These are phyloP conservation scores for Epichloe sibirici DNA, from an alignment of 2,329 filamentous ascomycete genomes.

Conservation along the genomic window DNA sequence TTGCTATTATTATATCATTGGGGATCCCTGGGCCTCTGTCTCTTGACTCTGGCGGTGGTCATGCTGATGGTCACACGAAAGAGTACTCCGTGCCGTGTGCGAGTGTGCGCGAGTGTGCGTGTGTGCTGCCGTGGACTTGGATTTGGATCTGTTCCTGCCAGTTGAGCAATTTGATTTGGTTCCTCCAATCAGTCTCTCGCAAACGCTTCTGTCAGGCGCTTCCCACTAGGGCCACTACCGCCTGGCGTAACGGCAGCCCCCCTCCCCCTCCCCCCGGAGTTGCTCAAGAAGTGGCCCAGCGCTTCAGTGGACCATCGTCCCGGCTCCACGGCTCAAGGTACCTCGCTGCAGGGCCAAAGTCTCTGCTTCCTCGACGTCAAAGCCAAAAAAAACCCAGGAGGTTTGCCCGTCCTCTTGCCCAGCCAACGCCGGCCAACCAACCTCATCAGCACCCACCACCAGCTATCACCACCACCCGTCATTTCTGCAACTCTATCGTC, in stretches of 20 bases:
- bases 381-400: background rate
- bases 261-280: too few relatives aligned
- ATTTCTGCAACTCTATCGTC: slow-evolving; percentile 1
- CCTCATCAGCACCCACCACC: background rate
- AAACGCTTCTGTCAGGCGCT: background rate
- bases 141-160: background rate
- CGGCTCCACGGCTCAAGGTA: background rate
- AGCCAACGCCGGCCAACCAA: slow-evolving; percentile 4
- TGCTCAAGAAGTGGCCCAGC: background rate
- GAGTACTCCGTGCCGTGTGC: background rate
- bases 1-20: background rate
- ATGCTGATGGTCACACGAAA: too few relatives aligned
- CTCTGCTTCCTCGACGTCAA: background rate
- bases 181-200: background rate
- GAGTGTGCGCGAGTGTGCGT: background rate
- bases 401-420: background rate
- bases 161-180: background rate
- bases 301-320: background rate
- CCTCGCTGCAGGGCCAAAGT: background rate
- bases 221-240: background rate
- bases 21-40: background rate
- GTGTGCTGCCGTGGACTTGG: background rate
- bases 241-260: background rate
- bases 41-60: too few relatives aligned
- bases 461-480: background rate